Base-by-base conservation (phyloP, 208 protist species). In the Trypanosoma congolense region DNA sequence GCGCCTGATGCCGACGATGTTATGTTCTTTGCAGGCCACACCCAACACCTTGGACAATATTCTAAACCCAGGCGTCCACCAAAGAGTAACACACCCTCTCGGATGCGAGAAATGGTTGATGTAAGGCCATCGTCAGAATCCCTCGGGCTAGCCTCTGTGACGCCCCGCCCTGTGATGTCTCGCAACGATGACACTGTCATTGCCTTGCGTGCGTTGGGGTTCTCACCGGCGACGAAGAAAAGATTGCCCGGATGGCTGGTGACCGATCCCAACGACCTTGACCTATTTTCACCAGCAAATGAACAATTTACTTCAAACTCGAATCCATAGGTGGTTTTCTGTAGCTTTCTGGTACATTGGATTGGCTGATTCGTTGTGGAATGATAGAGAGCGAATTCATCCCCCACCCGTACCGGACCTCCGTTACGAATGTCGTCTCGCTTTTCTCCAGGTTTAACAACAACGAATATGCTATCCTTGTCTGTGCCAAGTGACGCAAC, bases 41-140 rank as follows among this genome's bases (percentile, higher is more conserved):
- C 84, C 72, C 41, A 96, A 66, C 8, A 77, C 70, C 40, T 76
- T 76, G 4, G 81, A 68, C 10, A 96, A 45, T 19, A 75, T 61
- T 38, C 86, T 81, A 64, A 96, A 87, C 28, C 81, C 28, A 84
- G 47, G 18, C 79, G 79, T 24, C 86, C 86, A 38, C 83, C 83
- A 28, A 82, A 69, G 28, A 42, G 47, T 22, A 93, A 45, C 19
- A 78, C 78, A 3, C 82, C 83, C 12, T 77, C 70, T 12, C 84
- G 79, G 40, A 96, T 75, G 41, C 55, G 72, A n/a, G 77, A 54
- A 14, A 95, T 45, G 46, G 80, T 56, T 44, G 53, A 28, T 9
- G 73, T 55, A 16, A 88, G 49, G 5, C 70, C 80, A 16, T 47
- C 45, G 10, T 70, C 79, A 16, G 33, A 62, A 10, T 69, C 80